phyloP scores from a whole-genome alignment of 2,329 filamentous ascomycete genomes.

The Exserohilum turcica region DNA sequence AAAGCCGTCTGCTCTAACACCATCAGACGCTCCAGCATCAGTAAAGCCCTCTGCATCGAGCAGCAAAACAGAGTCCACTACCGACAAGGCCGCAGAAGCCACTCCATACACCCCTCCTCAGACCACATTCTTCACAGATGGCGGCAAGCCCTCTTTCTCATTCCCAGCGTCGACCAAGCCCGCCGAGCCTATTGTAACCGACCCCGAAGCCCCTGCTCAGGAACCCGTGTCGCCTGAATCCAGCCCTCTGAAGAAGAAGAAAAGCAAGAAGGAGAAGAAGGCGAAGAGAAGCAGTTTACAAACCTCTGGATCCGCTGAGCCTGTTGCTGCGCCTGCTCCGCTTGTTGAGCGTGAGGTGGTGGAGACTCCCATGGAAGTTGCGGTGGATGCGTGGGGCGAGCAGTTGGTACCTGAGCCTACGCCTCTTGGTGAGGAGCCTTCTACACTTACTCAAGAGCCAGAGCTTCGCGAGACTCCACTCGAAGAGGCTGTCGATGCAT shows the following conservation, averaged over 20 bases:
- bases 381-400: slow-evolving; percentile 7
- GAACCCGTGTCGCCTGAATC: slow-evolving; percentile 17
- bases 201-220: slow-evolving; percentile 8
- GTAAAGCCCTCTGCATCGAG: no score
- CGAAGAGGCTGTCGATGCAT: neutral
- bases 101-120: neutral
- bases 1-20: no score
- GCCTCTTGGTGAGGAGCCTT: neutral
- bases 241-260: slow-evolving; percentile 28
- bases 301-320: slow-evolving; percentile 9
- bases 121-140: neutral
- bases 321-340: neutral
- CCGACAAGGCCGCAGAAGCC: no score
- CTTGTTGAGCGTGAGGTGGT: neutral
- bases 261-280: slow-evolving; percentile 35
- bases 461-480: neutral
- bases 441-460: neutral
- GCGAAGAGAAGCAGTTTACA: slow-evolving; percentile 23
- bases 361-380: slow-evolving; percentile 4
- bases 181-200: neutral
- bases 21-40: no score
- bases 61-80: no score
- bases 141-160: slow-evolving; percentile 1
- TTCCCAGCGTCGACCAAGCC: neutral
- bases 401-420: slow-evolving; percentile 2